These are phyloP conservation scores for Andrographis paniculata DNA, from an alignment of 305 asterid species.

Conservation along the genomic window DNA sequence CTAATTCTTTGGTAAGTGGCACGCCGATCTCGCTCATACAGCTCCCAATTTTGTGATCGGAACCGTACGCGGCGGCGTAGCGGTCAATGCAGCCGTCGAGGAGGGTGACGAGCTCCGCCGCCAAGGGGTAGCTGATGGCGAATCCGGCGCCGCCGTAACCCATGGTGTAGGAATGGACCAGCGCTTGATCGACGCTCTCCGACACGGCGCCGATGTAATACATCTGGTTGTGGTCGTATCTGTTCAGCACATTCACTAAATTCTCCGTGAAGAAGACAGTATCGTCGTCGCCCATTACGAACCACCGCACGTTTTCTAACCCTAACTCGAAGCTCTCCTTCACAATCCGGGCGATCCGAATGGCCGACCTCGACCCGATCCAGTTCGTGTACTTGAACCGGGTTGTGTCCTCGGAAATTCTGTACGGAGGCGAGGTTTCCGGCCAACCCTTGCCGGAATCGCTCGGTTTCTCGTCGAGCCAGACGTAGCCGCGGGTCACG, in stretches of 20 bases:
- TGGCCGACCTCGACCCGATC: constrained; percentile 61
- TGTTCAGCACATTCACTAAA: constrained; percentile 24
- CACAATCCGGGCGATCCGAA: constrained; percentile 67
- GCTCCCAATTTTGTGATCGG: constrained; percentile 65
- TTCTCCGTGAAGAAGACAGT: constrained; percentile 44
- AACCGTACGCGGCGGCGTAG: constrained; percentile 66
- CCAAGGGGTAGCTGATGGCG: constrained; percentile 72
- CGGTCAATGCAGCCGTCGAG: constrained; percentile 78
- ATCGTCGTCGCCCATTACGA: constrained; percentile 52
- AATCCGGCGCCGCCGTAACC: constrained; percentile 93
- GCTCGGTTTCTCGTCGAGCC: constrained; percentile 2
- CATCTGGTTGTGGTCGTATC: constrained; percentile 41
- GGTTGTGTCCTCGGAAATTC: constrained; percentile 45
- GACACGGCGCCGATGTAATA: constrained; percentile 67
- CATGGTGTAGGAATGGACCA: constrained; percentile 60
- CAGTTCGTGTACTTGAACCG: constrained; percentile 45
- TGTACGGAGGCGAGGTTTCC: constrained; percentile 42
- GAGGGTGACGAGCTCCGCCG: constrained; percentile 48
- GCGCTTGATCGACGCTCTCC: constrained; percentile 87
- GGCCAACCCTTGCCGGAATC: constrained; percentile 27
- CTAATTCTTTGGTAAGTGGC: constrained; percentile 59
- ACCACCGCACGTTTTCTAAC: constrained; percentile 28
- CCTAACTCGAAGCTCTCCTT: constrained; percentile 63
- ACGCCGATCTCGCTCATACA: constrained; percentile 74
- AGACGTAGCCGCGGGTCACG: constrained; percentile 13